Evolutionary conservation across 2,329 filamentous ascomycete species (phyloP).

Genomic region (Sporothrix sp.): DNA sequence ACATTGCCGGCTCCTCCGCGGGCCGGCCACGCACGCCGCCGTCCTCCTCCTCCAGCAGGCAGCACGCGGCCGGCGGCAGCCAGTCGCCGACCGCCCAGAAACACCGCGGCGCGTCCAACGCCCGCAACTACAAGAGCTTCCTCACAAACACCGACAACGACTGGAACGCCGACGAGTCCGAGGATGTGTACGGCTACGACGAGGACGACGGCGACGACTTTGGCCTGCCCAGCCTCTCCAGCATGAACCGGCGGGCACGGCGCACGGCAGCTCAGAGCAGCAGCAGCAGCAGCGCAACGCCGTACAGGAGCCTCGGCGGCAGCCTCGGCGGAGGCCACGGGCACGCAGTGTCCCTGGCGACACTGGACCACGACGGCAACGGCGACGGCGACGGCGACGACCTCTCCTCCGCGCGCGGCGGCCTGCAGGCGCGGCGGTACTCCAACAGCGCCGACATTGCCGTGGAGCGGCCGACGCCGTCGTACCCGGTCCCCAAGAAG

Average conservation of each 20-base stretch:
- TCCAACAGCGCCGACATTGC: constrained; percentile 91
- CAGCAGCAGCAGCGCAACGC: constrained; percentile 14
- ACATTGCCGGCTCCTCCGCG: constrained; percentile 47
- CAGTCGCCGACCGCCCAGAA: constrained; percentile 40
- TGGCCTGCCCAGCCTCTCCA: constrained; percentile 83
- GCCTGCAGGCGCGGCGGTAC: constrained; percentile 44
- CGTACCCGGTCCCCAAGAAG: constrained; percentile 82
- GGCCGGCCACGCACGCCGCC: constrained; percentile 65
- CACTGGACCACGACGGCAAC: constrained; percentile 17
- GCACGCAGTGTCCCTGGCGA: constrained; percentile 21
- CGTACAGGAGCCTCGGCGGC: neutral
- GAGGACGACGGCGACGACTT: constrained; percentile 86
- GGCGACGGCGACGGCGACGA: constrained; percentile 13
- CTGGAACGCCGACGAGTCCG: constrained; percentile 64
- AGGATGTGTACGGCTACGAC: constrained; percentile 69
- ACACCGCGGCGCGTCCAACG: constrained; percentile 42
- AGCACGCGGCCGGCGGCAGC: neutral
- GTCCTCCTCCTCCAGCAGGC: constrained; percentile 39
- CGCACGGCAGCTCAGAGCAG: constrained; percentile 33
- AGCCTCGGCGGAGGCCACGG: neutral
- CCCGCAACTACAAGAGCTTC: constrained; percentile 70
- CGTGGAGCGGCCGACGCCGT: constrained; percentile 71
- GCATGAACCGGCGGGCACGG: constrained; percentile 67
- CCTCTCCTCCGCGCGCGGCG: constrained; percentile 28
- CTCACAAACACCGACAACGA: constrained; percentile 73